Evolutionary conservation across 495 filamentous ascomycete genomes (phyloP), one percentile per base, ranked within the genome.

Genomic region (Symbiotaphrina buchneri): DNA sequence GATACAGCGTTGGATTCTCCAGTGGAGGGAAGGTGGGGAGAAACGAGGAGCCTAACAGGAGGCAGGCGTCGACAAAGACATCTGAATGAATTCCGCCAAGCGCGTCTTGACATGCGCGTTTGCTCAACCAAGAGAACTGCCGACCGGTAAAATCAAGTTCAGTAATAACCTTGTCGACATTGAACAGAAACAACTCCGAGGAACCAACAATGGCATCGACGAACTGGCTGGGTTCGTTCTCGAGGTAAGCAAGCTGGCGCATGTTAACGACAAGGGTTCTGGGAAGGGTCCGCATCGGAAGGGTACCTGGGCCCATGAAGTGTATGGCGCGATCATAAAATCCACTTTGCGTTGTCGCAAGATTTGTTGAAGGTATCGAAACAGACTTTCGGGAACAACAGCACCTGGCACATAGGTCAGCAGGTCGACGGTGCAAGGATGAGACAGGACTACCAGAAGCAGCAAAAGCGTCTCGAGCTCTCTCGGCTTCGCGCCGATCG

Each of bases 251-350:
- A 34, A 97, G 65, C 83, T 93, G 16, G 4, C 24, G 5, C 8
- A 11, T 4, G 14, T n/a, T n/a, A n/a, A n/a, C n/a, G n/a, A n/a
- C n/a, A n/a, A n/a, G n/a, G n/a, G n/a, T n/a, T n/a, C n/a, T n/a
- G 16, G 21, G 10, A 6, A 3, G 8, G 16, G 15, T 19, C 27
- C 14, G 29, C 39, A 38, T 35, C 52, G 39, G 18, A 26, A 13
- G 26, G 34, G 11, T 53, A 91, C 82, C 66, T 95, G 85, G 30
- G 82, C 78, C 37, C 76, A 72, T 27, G 85, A 80, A 43, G 72
- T 78, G 51, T 84, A 94, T 3, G 87, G 90, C 10, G 90, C 76
- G 30, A 93, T 78, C 30, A 79, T 64, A 47, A 83, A 92, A 22
- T 78, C 61, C 25, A 93, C 55, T 3, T 61, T 61, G 34, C 71